These are phyloP conservation scores for Haplosporangium sp. DNA, from an alignment of 371 early-diverging fungal genomes.

Conservation along the genomic window DNA sequence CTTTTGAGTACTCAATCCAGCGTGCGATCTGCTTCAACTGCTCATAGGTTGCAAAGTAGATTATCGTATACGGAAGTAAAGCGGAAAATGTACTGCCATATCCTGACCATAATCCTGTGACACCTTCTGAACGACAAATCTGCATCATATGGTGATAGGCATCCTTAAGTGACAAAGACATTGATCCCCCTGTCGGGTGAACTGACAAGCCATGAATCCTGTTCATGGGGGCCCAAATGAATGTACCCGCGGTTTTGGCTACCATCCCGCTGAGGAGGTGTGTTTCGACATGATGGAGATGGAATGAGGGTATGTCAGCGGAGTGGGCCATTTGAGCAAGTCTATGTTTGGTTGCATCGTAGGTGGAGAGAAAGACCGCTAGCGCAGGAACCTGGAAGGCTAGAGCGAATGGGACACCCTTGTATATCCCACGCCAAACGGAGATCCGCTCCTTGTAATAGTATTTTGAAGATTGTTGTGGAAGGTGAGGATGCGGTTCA, in stretches of 20 bases:
- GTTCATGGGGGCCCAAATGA: slow-evolving; percentile 47
- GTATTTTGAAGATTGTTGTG: neutral
- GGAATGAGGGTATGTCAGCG: slow-evolving; percentile 9
- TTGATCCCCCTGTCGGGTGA: slow-evolving; percentile 20
- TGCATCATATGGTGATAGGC: slow-evolving; percentile 17
- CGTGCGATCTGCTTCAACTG: slow-evolving; percentile 39
- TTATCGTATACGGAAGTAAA: slow-evolving; percentile 42
- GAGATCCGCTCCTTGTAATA: slow-evolving; percentile 8
- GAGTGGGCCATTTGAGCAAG: slow-evolving; percentile 12
- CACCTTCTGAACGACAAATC: slow-evolving; percentile 27
- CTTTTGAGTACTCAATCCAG: slow-evolving; percentile 5
- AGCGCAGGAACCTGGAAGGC: slow-evolving; percentile 45
- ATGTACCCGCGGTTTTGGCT: slow-evolving; percentile 32
- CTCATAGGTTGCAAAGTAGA: slow-evolving; percentile 51
- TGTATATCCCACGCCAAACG: slow-evolving; percentile 30
- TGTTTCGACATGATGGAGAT: slow-evolving; percentile 20
- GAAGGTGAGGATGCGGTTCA: slow-evolving; percentile 3
- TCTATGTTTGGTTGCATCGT: slow-evolving; percentile 35
- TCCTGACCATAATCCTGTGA: slow-evolving; percentile 40
- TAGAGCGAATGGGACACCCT: slow-evolving; percentile 29
- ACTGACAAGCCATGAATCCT: slow-evolving; percentile 28
- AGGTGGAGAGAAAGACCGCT: slow-evolving; percentile 43
- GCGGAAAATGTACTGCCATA: slow-evolving; percentile 21
- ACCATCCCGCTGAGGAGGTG: slow-evolving; percentile 41
- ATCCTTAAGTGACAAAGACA: slow-evolving; percentile 23